Evolutionary conservation across 2,329 filamentous ascomycete species (phyloP), one percentile per base, ranked within the genome.

Genomic region (Aspergillus chevalieri): DNA sequence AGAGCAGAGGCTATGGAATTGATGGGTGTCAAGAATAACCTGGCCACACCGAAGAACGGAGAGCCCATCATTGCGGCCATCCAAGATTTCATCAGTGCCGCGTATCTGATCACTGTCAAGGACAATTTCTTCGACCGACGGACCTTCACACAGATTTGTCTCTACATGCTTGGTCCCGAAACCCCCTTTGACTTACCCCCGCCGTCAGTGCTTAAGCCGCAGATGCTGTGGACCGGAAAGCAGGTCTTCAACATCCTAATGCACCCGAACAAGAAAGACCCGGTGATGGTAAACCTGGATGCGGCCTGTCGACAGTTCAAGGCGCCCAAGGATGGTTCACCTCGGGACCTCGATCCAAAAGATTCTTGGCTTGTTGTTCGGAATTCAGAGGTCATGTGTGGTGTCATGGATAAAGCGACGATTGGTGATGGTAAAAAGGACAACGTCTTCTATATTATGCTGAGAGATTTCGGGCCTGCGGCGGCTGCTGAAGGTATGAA

Each of bases 11-110:
- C 93, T 0, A 94, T 94, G 62, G 90, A 92, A 58, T 75, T 98
- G 44, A 98, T 98, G 93, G 93, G 93, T 39, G 91, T 98, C 49
- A 95, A 96, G 72, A 84, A 97, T 76, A 98, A 98, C 66, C 72
- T 98, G 51, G 87, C 87, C 3, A 98, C 93, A 0, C 93, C 93
- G 1, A 96, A 96, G 71, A 97, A 97, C 72, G 93, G 93, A 65
- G 92, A 95, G 60, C 93, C 93, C 1, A 95, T 98, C 61, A 97
- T 98, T 73, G 90, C 91, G 15, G 92, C 93, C n/a, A 98, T 95
- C 26, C 93, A 98, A 64, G 93, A 98, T 77, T 98, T 98, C 73
- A 97, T 98, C 61, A 97, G 92, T 22, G 91, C 91, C 3, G 88
- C 93, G 0, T 98, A 90, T 65, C 74, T 97, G 3, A 77, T 97